Conservation (phyloP, 2,329 filamentous ascomycete species). For the Colletotrichum liriopes region DNA sequence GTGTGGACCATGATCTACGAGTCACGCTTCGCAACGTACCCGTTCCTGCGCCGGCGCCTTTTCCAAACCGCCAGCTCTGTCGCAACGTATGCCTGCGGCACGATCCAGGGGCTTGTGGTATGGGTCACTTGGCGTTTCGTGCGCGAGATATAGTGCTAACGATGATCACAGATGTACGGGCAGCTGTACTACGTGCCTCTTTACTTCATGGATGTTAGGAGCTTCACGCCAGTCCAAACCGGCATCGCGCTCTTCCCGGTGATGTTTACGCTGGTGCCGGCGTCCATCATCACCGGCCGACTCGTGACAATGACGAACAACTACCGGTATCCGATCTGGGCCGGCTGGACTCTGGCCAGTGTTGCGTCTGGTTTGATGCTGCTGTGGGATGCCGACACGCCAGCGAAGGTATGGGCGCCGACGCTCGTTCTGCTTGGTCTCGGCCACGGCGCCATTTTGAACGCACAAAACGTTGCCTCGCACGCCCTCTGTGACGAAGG, state of each 20-base stretch:
- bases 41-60: not conserved
- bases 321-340: slow-evolving; percentile 43
- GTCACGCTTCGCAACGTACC: not conserved
- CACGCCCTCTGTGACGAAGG: slow-evolving; percentile 18
- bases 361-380: slow-evolving; percentile 36
- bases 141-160: not conserved
- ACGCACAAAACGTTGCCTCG: slow-evolving; percentile 40
- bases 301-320: slow-evolving; percentile 42
- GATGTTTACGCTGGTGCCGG: slow-evolving; percentile 39
- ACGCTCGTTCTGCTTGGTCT: slow-evolving; percentile 38
- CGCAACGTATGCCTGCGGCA: not conserved
- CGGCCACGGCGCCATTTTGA: slow-evolving; percentile 39
- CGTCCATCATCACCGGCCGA: slow-evolving; percentile 41
- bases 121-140: not conserved
- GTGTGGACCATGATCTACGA: not conserved
- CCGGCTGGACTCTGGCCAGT: slow-evolving; percentile 42
- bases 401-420: slow-evolving; percentile 25
- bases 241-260: slow-evolving; percentile 45
- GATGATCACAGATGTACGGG: slow-evolving; percentile 20
- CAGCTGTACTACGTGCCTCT: slow-evolving; percentile 42
- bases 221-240: slow-evolving; percentile 37
- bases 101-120: slow-evolving; percentile 5
- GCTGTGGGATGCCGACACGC: slow-evolving; percentile 27
- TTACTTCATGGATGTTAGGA: slow-evolving; percentile 45
- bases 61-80: slow-evolving; percentile 21